Base-by-base conservation (phyloP, 805 yeast genomes). In the Schwanniomyces occidentalis region DNA sequence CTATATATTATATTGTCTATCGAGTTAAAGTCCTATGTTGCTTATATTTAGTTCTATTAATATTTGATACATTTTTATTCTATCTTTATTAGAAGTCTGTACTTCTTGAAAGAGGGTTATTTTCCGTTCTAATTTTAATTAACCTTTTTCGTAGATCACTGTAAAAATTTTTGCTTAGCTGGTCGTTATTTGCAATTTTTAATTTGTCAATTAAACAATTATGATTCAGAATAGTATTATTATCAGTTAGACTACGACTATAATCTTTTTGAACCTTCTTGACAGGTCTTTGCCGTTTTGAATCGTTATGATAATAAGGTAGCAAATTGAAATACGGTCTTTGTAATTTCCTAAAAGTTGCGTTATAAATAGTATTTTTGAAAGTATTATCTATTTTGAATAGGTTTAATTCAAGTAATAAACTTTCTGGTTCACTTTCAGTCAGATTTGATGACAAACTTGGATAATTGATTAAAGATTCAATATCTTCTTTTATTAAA, bases 101-200 rank as follows among this genome's bases (percentile, higher is more conserved):
- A 15, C 29, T 22, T 21, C 30, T 29, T 6, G 38, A 34, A 17
- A 34, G 10, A 26, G 38, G 38, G n/a, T 16, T 18, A 23, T 30
- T 22, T 15, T 34, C 34, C 18, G 14, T 9, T 24, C 26, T 28
- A 8, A 34, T 34, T 6, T 30, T 16, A 9, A 17, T 9, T 21
- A 34, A 16, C 13, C 38, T 30, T 16, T 12, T 6, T 13, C 24
- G 28, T 6, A 34, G 15, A 12, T 16, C 15, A 4, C 18, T 16
- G n/a, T 21, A 20, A n/a, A 34, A 34, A 8, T 27, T 22, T 27
- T 27, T 27, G 16, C 13, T 27, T 7, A 18, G 19, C 28, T 12
- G 10, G 10, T 26, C 12, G 4, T 26, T 21, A 5, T 13, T 16
- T 15, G 19, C n/a, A 15, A 16, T 16, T 7, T 15, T 13, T 24